These are phyloP conservation scores for Hericium erinaceus DNA, from an alignment of 768 basidiomycete species.

Conservation along the genomic window DNA sequence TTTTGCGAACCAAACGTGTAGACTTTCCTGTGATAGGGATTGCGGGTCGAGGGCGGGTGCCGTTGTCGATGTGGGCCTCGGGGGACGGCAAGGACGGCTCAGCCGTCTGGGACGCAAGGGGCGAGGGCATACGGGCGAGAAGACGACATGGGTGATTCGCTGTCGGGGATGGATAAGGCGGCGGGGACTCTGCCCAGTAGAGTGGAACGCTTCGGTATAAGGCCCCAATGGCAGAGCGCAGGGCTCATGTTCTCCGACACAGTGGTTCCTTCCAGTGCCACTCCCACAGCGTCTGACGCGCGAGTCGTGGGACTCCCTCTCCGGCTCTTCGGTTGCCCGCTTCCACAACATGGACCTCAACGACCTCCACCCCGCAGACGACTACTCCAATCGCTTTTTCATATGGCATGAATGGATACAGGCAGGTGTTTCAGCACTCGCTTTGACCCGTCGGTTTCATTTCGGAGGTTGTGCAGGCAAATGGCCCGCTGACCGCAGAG, in stretches of 20 bases:
- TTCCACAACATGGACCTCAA: constrained; percentile 34
- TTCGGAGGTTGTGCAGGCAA: constrained; percentile 35
- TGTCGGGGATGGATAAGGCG: neutral
- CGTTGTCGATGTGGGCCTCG: too few relatives aligned
- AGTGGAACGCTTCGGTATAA: neutral
- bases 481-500: constrained; percentile 65
- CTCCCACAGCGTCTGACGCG: neutral
- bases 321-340: neutral
- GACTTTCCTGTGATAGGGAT: neutral
- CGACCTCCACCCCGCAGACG: constrained; percentile 73
- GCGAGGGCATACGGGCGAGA: constrained; percentile 5
- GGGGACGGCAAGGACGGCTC: neutral
- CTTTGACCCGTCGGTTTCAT: neutral
- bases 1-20: neutral
- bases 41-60: too few relatives aligned
- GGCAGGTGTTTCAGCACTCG: constrained; percentile 26
- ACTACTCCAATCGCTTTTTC: constrained; percentile 76
- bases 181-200: neutral
- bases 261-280: neutral
- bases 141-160: neutral
- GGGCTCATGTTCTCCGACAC: neutral
- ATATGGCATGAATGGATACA: constrained; percentile 91
- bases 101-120: neutral
- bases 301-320: neutral
- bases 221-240: neutral